Percentiles rank a stretch among this genome's conserved stretches.
Conservation (phyloP, 768 basidiomycete genomes). For the Xerocomus spinulosus region DNA sequence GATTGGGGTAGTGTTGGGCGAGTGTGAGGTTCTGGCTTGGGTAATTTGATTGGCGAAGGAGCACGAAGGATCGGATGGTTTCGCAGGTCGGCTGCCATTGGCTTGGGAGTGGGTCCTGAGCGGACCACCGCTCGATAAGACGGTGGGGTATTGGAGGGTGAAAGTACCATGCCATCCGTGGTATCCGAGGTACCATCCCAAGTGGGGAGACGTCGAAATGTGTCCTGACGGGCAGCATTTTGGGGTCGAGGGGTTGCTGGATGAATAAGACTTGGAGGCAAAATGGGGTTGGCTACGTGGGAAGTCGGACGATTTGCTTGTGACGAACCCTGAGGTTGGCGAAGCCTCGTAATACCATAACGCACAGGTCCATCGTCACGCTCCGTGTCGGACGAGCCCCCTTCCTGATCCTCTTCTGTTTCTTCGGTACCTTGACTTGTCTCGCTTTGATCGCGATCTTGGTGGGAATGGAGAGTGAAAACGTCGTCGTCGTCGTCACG, state of each 20-base stretch:
- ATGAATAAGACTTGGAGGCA: slow-evolving; percentile 27
- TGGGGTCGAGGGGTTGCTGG: slow-evolving; percentile 29
- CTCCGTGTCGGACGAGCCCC: slow-evolving; percentile 17
- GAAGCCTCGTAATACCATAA: slow-evolving; percentile 2
- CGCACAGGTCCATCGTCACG: slow-evolving; percentile 17
- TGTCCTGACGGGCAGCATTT: slow-evolving; percentile 7
- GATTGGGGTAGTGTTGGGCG: slow-evolving; percentile 17
- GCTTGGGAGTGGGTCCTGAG: slow-evolving; percentile 17
- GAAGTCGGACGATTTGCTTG: slow-evolving; percentile 8
- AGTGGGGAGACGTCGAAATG: slow-evolving; percentile 8
- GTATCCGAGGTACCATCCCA: slow-evolving; percentile 40
- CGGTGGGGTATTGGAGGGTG: slow-evolving; percentile 42
- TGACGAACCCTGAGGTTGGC: slow-evolving; percentile 7
- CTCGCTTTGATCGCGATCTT: slow-evolving; percentile 31
- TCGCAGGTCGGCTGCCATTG: slow-evolving; percentile 11
- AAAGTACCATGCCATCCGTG: slow-evolving; percentile 29
- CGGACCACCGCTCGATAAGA: slow-evolving; percentile 45
- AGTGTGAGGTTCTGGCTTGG: slow-evolving; percentile 18
- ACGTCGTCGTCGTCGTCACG: slow-evolving; percentile 38
- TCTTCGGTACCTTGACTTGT: slow-evolving; percentile 16
- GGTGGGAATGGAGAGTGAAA: slow-evolving; percentile 42
- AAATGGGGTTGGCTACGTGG: slow-evolving; percentile 21
- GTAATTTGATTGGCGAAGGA: slow-evolving; percentile 31
- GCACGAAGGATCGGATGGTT: slow-evolving; percentile 12
- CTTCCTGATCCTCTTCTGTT: slow-evolving; percentile 12